These are phyloP conservation scores for Torulaspora indica DNA, from an alignment of 805 yeast species.

Conservation along the genomic window DNA sequence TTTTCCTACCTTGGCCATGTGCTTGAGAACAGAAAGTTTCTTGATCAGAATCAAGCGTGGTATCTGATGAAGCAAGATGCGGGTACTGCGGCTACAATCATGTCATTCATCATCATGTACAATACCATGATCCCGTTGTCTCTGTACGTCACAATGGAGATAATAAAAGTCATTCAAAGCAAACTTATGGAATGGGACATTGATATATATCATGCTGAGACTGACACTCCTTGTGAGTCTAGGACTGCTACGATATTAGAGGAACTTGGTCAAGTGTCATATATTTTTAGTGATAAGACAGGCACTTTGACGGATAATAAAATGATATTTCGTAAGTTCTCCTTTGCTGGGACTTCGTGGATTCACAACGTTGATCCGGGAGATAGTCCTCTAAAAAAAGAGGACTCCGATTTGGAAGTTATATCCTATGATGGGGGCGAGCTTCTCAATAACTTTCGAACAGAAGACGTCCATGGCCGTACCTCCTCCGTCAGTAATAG, in stretches of 20 bases:
- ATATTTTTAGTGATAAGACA: constrained; percentile 92
- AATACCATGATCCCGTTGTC: constrained; percentile 94
- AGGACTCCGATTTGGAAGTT: constrained; percentile 19
- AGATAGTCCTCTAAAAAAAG: neutral
- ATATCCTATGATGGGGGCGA: constrained; percentile 24
- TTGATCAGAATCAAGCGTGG: constrained; percentile 54
- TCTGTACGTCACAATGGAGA: constrained; percentile 92
- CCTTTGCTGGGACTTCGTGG: constrained; percentile 89
- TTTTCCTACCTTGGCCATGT: constrained; percentile 80
- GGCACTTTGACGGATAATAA: constrained; percentile 94
- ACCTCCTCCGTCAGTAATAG: neutral
- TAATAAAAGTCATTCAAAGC: constrained; percentile 84
- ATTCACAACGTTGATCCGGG: constrained; percentile 59
- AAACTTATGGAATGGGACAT: constrained; percentile 80
- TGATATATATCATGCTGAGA: constrained; percentile 83
- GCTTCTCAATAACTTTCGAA: constrained; percentile 3
- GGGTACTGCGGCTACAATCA: constrained; percentile 80
- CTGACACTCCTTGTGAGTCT: constrained; percentile 90
- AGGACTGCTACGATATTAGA: constrained; percentile 93
- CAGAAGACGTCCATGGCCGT: neutral
- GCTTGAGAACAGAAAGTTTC: constrained; percentile 40
- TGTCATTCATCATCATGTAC: constrained; percentile 97
- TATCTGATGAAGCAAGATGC: constrained; percentile 69
- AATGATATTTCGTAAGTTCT: constrained; percentile 86
- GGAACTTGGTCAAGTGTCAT: constrained; percentile 94